Evolutionary conservation across 2,329 filamentous ascomycete genomes (phyloP).

Genomic region (Monilinia aucupariae): DNA sequence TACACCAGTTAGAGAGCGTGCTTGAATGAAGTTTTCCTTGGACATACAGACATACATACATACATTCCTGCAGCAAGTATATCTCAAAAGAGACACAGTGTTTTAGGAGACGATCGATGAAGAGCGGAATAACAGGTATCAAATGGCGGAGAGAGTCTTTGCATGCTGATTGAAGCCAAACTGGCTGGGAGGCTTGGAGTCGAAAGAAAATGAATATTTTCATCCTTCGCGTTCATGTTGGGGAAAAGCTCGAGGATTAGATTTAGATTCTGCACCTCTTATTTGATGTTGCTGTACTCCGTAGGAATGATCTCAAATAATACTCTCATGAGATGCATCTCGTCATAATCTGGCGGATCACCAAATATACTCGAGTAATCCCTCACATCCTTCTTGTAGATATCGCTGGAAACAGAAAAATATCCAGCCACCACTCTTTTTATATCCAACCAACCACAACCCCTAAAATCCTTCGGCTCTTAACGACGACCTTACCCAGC

Average conservation of each 20-base stretch:
- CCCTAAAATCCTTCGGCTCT: not conserved
- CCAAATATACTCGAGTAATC: not conserved
- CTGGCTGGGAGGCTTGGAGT: no score
- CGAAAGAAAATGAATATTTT: no score
- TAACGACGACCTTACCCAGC: no score
- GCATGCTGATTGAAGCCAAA: no score
- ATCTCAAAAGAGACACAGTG: not conserved
- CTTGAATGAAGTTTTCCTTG: no score
- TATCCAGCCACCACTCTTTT: constrained; percentile 3
- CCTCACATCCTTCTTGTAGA: not conserved
- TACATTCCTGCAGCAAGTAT: not conserved
- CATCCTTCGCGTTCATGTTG: no score
- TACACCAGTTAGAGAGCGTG: no score
- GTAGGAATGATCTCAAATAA: not conserved
- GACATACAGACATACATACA: no score
- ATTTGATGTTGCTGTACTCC: no score
- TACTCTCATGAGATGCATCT: not conserved
- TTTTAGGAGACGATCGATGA: not conserved
- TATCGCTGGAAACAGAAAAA: not conserved
- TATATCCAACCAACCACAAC: constrained; percentile 6
- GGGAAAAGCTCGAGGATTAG: no score
- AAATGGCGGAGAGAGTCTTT: no score
- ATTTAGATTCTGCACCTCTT: no score
- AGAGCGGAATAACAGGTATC: not conserved
- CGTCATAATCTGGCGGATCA: not conserved